Conservation (phyloP, 345 rosid species). For the Syzygium grande region DNA sequence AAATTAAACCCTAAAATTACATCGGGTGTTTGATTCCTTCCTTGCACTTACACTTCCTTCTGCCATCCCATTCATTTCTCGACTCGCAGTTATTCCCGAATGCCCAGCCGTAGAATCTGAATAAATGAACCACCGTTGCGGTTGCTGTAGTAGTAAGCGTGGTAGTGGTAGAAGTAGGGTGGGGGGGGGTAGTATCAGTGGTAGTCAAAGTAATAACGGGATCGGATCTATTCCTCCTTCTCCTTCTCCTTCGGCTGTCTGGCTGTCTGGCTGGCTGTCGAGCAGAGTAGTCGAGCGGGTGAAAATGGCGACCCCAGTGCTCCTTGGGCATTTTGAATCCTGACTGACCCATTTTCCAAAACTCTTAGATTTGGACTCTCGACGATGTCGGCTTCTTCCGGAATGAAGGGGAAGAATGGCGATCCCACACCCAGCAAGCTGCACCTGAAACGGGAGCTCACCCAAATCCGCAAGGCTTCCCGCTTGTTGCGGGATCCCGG, state of each 20-base stretch:
- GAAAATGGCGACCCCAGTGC: neutral
- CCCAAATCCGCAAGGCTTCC: slow-evolving; percentile 90
- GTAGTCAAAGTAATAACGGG: neutral
- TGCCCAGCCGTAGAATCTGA: neutral
- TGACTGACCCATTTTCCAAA: neutral
- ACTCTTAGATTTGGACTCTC: neutral
- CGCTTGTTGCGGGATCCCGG: slow-evolving; percentile 89
- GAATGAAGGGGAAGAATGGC: neutral
- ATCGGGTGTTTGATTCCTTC: neutral
- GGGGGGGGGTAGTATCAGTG: neutral
- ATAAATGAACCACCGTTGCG: neutral
- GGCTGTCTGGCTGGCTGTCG: neutral
- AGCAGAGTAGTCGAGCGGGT: neutral
- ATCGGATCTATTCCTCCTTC: neutral
- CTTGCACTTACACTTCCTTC: neutral
- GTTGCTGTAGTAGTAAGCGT: neutral
- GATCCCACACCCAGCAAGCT: slow-evolving; percentile 41
- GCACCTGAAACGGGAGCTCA: slow-evolving; percentile 80
- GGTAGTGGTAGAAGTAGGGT: neutral
- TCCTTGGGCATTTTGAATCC: neutral
- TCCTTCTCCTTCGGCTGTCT: neutral
- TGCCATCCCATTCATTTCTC: neutral
- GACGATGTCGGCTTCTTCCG: neutral
- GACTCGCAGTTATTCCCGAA: neutral
- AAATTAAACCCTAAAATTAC: neutral